Evolutionary conservation across 2,329 filamentous ascomycete species (phyloP), one percentile per base, ranked within the genome.

Genomic region (Cadophora sp.): DNA sequence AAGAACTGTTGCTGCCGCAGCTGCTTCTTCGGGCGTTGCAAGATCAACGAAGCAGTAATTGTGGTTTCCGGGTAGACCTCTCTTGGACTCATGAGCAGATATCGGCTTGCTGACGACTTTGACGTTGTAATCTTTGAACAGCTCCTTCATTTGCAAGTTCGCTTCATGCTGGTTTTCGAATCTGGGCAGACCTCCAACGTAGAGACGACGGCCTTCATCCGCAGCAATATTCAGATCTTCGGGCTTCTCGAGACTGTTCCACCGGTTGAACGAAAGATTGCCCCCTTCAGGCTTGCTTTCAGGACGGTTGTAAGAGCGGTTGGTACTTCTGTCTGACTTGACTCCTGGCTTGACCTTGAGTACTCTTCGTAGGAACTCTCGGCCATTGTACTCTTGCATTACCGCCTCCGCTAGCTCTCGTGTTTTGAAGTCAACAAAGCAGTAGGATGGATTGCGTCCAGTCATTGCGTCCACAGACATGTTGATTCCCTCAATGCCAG

Each of bases 381-480:
- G 81, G 22, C 85, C 85, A 65, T 86, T 81, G 53, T 92, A 80
- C 14, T 83, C 80, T n/a, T 78, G 75, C 76, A 92, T 87, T 1
- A 87, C 88, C 1, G 78, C 77, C 4, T 86, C 82, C 3, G 90
- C 90, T 34, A 87, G 81, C 31, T 86, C 86, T 56, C 83, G 83
- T 58, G 82, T 83, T 56, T 79, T 78, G 67, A 93, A 86, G 74
- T 93, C 90, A 56, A 92, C 86, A 73, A 93, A 93, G 80, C 90
- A 93, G 80, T 92, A 92, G 46, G 89, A 90, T 0, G 90, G 90
- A 76, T 92, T 93, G 55, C 90, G 83, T 50, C 85, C 87, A 34
- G 86, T 90, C 77, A 91, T 87, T 1, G 89, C 86, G 74, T 93
- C 90, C 64, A 91, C 84, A 0, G 89, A 89, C 73, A 93, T 90